These are phyloP conservation scores for Coemansia sp. DNA, from an alignment of 192 early-diverging fungal species.

Conservation along the genomic window DNA sequence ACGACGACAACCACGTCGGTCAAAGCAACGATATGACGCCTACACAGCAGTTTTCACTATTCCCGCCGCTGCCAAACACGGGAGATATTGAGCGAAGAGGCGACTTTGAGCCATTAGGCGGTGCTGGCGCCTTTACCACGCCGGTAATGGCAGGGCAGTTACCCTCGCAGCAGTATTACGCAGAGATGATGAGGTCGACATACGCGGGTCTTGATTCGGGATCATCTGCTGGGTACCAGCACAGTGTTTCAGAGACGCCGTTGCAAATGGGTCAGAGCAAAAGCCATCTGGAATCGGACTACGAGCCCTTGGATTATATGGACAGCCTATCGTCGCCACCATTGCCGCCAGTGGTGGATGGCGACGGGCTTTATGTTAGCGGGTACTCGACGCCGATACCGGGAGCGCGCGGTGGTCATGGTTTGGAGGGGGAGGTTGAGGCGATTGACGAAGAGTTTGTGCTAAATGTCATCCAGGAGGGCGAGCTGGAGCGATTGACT, in stretches of 20 bases:
- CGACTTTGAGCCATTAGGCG: background rate
- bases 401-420: background rate
- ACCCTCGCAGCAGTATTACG: background rate
- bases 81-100: background rate
- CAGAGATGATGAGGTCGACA: background rate
- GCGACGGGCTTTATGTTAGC: background rate
- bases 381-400: constrained; percentile 1
- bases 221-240: background rate
- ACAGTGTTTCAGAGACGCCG: background rate
- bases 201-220: background rate
- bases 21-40: background rate
- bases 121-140: background rate
- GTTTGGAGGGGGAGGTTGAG: background rate
- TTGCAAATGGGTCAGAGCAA: background rate
- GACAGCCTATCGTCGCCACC: background rate
- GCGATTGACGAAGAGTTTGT: constrained; percentile 39
- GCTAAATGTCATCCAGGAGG: constrained; percentile 42
- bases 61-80: background rate
- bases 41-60: background rate
- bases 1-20: background rate
- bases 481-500: constrained; percentile 35
- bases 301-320: background rate
- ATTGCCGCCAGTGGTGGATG: background rate
- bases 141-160: background rate
- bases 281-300: background rate